Conservation (phyloP, 352 stramenopile species). For the Phytopythium aichiense region DNA sequence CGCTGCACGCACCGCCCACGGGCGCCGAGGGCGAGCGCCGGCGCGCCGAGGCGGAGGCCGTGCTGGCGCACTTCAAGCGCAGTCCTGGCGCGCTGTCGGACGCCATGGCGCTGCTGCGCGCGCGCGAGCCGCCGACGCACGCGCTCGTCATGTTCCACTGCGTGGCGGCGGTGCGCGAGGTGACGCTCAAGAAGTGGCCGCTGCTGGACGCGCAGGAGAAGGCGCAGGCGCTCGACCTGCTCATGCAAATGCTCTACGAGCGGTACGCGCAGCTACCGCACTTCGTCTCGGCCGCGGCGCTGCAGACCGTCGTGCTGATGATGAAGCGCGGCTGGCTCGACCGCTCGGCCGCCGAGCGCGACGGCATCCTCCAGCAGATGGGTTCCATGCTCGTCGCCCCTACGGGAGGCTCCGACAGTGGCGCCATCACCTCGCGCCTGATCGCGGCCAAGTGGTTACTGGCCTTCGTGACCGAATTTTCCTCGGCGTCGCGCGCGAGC, state of each 20-base stretch:
- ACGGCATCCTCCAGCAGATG: slow-evolving; percentile 70
- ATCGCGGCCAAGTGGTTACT: slow-evolving; percentile 79
- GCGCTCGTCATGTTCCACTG: slow-evolving; percentile 81
- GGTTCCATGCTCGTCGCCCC: slow-evolving; percentile 41
- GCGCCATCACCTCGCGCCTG: slow-evolving; percentile 36
- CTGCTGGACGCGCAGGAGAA: slow-evolving; percentile 42
- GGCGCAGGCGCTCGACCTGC: slow-evolving; percentile 54
- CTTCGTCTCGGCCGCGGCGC: slow-evolving; percentile 55
- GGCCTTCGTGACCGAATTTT: slow-evolving; percentile 84
- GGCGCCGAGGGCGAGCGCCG: slow-evolving; percentile 41
- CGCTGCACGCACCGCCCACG: slow-evolving; percentile 60
- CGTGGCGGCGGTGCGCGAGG: slow-evolving; percentile 68
- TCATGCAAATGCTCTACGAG: slow-evolving; percentile 79
- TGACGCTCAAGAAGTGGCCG: slow-evolving; percentile 67
- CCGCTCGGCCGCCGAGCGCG: slow-evolving; percentile 40
- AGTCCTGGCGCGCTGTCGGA: slow-evolving; percentile 61
- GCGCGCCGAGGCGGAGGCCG: slow-evolving; percentile 52
- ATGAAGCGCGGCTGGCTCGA: slow-evolving; percentile 85
- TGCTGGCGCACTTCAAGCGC: slow-evolving; percentile 80
- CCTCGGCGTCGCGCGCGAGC: slow-evolving; percentile 66
- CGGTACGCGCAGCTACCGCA: slow-evolving; percentile 40
- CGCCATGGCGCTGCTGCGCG: slow-evolving; percentile 46
- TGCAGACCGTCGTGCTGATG: slow-evolving; percentile 72
- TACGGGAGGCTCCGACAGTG: background rate
- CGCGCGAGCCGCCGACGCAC: slow-evolving; percentile 23